Conservation (phyloP, 257 asterid species). For the Nicotiana obtusifolia region DNA sequence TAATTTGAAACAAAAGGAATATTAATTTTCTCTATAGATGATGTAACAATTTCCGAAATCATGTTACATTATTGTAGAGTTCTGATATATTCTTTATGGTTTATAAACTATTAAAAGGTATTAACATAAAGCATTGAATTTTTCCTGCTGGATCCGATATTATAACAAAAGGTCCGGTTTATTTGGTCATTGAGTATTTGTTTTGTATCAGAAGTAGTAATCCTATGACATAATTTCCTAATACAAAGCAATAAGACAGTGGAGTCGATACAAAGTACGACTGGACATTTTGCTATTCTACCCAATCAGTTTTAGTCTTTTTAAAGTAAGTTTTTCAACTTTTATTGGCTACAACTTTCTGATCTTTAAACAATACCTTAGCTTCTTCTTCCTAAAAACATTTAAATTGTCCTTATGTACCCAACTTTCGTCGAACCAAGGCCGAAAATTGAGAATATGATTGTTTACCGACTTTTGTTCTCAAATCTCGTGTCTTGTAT, state of each 20-base stretch:
- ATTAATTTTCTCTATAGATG: background rate
- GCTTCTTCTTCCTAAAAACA: background rate
- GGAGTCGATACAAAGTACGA: background rate
- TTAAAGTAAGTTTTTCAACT: background rate
- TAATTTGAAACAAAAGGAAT: no score
- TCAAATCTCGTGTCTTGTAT: background rate
- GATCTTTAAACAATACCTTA: background rate
- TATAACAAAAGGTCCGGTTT: background rate
- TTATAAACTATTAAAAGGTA: background rate
- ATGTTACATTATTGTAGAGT: background rate
- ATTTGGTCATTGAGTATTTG: background rate
- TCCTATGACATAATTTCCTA: background rate
- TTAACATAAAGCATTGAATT: background rate
- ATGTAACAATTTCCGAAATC: background rate
- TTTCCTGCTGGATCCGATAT: background rate
- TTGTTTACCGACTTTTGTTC: no score
- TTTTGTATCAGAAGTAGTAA: background rate
- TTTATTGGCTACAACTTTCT: background rate
- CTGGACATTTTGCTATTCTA: background rate
- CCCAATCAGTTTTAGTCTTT: background rate
- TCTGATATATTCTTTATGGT: background rate
- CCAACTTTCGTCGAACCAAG: no score
- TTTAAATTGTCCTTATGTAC: no score
- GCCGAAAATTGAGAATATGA: no score
- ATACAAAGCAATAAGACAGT: background rate